A percentile compares a stretch with the other conserved stretches of the same genome.
These are phyloP conservation scores for Davidsoniella eucalypti DNA, from an alignment of 2,329 filamentous ascomycete genomes.

Conservation along the genomic window DNA sequence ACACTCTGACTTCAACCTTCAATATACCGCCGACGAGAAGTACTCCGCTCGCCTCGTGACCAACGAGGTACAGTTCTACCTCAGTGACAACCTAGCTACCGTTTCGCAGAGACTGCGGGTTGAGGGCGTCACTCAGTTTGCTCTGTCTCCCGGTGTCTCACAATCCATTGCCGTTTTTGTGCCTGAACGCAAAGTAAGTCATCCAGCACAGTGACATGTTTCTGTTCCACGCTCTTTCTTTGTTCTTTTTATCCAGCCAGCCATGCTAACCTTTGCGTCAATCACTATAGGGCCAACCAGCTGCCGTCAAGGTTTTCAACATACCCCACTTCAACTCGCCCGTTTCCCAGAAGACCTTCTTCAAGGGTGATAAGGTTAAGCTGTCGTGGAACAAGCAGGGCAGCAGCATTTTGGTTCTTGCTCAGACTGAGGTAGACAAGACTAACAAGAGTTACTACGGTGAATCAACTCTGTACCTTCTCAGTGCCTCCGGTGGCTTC, in stretches of 20 bases:
- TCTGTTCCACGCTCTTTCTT: background rate
- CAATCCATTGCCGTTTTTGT: conserved; percentile 90
- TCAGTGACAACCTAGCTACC: conserved; percentile 66
- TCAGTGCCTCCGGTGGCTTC: conserved; percentile 80
- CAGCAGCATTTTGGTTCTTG: conserved; percentile 81
- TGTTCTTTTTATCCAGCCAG: background rate
- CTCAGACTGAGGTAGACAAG: conserved; percentile 95
- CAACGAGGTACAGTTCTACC: conserved; percentile 96
- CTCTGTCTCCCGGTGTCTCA: conserved; percentile 74
- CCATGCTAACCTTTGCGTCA: conserved; percentile 13
- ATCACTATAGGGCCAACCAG: conserved; percentile 62
- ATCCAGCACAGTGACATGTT: background rate
- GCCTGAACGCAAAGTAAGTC: conserved; percentile 75
- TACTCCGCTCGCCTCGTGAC: conserved; percentile 87
- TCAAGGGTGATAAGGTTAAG: conserved; percentile 98
- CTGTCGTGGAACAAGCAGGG: conserved; percentile 94
- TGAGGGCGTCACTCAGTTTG: conserved; percentile 81
- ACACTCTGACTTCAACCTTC: conserved; percentile 90
- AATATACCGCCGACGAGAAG: conserved; percentile 87
- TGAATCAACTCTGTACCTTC: conserved; percentile 89
- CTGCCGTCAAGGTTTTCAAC: conserved; percentile 84
- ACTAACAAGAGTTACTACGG: conserved; percentile 99
- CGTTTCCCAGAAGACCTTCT: conserved; percentile 95
- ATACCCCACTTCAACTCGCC: conserved; percentile 71
- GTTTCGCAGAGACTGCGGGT: conserved; percentile 93